A percentile compares a stretch with the other conserved stretches of the same genome.
Conservation (phyloP, 2,329 filamentous ascomycete species). For the Colletotrichum tanaceti region DNA sequence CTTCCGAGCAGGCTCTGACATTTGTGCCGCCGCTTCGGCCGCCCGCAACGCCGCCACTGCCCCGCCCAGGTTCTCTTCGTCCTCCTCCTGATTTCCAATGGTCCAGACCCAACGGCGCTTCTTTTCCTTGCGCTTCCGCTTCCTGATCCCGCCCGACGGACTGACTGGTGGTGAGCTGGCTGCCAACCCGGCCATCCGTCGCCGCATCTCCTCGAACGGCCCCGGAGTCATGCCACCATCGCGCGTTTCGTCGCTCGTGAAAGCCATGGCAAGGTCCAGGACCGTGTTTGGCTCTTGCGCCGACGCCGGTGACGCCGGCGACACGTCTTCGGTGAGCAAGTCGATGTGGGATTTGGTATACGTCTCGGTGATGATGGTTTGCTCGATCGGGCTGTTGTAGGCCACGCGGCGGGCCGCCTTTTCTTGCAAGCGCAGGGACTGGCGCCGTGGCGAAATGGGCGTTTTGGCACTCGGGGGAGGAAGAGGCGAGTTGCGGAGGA, state of each 20-base stretch:
- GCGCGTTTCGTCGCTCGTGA: slow-evolving; percentile 65
- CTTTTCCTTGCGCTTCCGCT: slow-evolving; percentile 68
- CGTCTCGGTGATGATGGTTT: slow-evolving; percentile 72
- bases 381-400: slow-evolving; percentile 71
- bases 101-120: slow-evolving; percentile 75
- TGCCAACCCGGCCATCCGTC: slow-evolving; percentile 64
- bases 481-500: slow-evolving; percentile 74
- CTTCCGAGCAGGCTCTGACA: slow-evolving; percentile 29
- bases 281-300: slow-evolving; percentile 53
- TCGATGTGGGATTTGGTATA: slow-evolving; percentile 74
- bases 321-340: slow-evolving; percentile 68
- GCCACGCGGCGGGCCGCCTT: slow-evolving; percentile 67
- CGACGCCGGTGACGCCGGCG: slow-evolving; percentile 56
- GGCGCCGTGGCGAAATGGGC: slow-evolving; percentile 64
- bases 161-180: slow-evolving; percentile 53
- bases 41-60: slow-evolving; percentile 56
- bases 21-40: slow-evolving; percentile 45
- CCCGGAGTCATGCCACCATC: slow-evolving; percentile 73
- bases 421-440: slow-evolving; percentile 66
- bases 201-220: slow-evolving; percentile 72
- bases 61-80: slow-evolving; percentile 56
- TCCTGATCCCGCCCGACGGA: slow-evolving; percentile 60
- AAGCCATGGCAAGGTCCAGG: slow-evolving; percentile 63
- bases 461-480: slow-evolving; percentile 63
- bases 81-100: slow-evolving; percentile 65